These are phyloP conservation scores for Chaetomiaceae sp. DNA, from an alignment of 2,329 filamentous ascomycete species.

Conservation along the genomic window DNA sequence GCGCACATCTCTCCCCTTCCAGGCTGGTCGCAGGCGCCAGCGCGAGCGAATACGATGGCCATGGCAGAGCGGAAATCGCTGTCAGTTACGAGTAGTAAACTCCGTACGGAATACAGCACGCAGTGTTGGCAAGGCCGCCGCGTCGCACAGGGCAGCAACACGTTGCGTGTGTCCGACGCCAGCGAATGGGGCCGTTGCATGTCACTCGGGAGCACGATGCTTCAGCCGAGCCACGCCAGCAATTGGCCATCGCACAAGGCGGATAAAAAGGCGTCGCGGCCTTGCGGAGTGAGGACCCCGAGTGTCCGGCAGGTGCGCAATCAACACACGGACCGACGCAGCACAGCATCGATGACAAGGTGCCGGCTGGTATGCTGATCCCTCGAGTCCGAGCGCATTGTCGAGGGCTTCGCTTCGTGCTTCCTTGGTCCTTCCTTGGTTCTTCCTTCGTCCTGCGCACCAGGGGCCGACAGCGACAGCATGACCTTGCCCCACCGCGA, in stretches of 20 bases:
- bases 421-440: no score
- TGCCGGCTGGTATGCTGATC: constrained; percentile 8
- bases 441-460: no score
- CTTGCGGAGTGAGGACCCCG: constrained; percentile 11
- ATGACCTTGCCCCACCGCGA: no score
- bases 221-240: constrained; percentile 22
- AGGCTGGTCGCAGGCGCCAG: background rate
- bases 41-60: background rate
- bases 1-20: no score
- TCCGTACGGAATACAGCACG: no score
- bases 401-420: background rate
- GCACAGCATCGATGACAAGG: background rate
- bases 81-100: no score
- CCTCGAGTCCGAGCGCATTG: constrained; percentile 12
- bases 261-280: constrained; percentile 22
- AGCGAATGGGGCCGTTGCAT: constrained; percentile 26
- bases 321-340: background rate
- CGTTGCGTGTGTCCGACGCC: constrained; percentile 3
- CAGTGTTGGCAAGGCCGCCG: no score
- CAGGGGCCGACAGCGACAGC: constrained; percentile 11
- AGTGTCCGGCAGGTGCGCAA: background rate
- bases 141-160: constrained; percentile 4
- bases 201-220: constrained; percentile 12
- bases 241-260: constrained; percentile 12
- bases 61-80: no score